Percentiles rank a stretch among this genome's conserved stretches.
Evolutionary conservation across 2,329 filamentous ascomycete species (phyloP).

Genomic region (Aspergillus fructus): DNA sequence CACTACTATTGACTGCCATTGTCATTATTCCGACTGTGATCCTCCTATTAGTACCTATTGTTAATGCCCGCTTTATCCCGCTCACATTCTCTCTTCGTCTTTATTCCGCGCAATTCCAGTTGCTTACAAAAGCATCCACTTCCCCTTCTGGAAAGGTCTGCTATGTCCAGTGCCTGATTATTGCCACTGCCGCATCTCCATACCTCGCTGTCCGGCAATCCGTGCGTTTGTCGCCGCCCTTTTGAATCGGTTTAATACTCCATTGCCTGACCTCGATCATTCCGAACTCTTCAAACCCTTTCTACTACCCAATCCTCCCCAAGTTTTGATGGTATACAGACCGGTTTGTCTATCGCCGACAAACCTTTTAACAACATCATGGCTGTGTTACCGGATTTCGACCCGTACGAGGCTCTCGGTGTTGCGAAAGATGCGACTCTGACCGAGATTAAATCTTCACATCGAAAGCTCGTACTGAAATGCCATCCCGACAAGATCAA

Average conservation of each 20-base stretch:
- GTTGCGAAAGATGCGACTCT: conserved; percentile 70
- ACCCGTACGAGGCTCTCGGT: conserved; percentile 78
- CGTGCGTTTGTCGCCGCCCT: conserved; percentile 10
- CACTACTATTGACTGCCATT: background rate
- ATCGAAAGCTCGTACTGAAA: conserved; percentile 83
- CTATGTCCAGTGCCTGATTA: conserved; percentile 18
- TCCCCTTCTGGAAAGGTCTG: conserved; percentile 12
- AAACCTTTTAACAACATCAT: conserved; percentile 22
- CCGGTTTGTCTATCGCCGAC: conserved; percentile 16
- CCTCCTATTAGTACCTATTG: background rate
- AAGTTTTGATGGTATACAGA: conserved; percentile 16
- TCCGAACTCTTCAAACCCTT: background rate
- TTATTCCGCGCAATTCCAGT: conserved; percentile 18
- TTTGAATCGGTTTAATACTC: conserved; percentile 12
- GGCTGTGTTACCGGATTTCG: conserved; percentile 44
- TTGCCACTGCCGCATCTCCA: conserved; percentile 17
- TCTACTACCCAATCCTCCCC: background rate
- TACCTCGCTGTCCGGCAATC: conserved; percentile 9
- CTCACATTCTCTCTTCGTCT: conserved; percentile 11
- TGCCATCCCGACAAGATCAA: conserved; percentile 92
- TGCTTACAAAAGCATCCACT: conserved; percentile 1
- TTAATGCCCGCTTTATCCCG: conserved; percentile 2
- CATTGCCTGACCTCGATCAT: background rate
- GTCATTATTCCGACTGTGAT: background rate
- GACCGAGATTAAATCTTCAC: conserved; percentile 71